These are phyloP conservation scores for Adansonia grandidieri DNA, from an alignment of 441 rosid genomes.

Conservation along the genomic window DNA sequence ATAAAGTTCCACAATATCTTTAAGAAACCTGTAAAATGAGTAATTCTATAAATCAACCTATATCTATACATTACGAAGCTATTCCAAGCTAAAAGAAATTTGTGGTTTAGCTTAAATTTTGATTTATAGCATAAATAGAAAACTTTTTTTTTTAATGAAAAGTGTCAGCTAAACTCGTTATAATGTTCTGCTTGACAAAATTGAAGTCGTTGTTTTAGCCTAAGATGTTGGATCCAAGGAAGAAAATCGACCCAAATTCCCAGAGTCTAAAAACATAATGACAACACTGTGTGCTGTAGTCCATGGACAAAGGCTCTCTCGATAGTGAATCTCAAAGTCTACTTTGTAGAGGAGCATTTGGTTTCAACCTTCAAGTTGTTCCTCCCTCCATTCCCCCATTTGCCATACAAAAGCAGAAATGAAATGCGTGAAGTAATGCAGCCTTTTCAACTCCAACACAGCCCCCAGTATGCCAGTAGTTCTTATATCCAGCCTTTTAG, in stretches of 20 bases:
- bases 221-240: constrained; percentile 13
- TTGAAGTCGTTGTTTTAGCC: background rate
- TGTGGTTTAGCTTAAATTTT: background rate
- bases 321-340: background rate
- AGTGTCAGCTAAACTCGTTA: no score
- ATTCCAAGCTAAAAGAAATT: background rate
- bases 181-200: no score
- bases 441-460: constrained; percentile 25
- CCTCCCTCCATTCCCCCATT: background rate
- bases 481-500: constrained; percentile 29
- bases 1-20: background rate
- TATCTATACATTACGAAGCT: background rate
- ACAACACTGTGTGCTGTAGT: background rate
- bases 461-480: background rate
- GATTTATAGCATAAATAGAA: background rate
- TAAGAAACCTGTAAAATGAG: background rate
- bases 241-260: constrained; percentile 1
- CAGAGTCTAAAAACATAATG: constrained; percentile 8
- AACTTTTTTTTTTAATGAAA: background rate
- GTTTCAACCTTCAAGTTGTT: background rate
- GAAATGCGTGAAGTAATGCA: constrained; percentile 4
- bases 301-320: no score
- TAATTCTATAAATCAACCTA: background rate
- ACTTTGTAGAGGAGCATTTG: constrained; percentile 14
- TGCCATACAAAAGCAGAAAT: constrained; percentile 22